Evolutionary conservation across 768 basidiomycete species (phyloP), one percentile per base, ranked within the genome.

Genomic region (Suillus hirtellus): DNA sequence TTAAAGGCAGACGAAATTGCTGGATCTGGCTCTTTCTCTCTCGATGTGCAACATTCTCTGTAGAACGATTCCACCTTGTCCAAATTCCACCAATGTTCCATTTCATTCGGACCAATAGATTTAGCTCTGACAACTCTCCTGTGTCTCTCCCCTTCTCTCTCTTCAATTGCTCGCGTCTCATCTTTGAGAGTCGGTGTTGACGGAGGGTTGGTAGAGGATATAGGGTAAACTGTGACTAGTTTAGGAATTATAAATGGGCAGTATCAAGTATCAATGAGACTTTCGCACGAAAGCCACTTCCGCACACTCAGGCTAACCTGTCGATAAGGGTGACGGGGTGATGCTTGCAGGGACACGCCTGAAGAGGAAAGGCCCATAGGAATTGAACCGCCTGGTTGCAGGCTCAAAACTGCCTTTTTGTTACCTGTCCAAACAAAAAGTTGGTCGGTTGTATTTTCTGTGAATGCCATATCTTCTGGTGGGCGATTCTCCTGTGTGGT

Each of bases 161-260:
- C 88, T 75, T 93, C 90, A 44, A 90, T 89, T n/a, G 86, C 84
- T 62, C 82, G 80, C 76, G 91, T 92, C 79, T 96, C 93, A 64
- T 93, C 91, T 75, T 87, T 88, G 59, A 94, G 79, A 2, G 84
- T 83, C 0, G 89, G 88, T 3, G 87, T 92, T 55, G 87, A 91
- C 1, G 96, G 96, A 8, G 96, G 92, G 59, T 90, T 90, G 17
- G 88, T 69, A 1, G 89, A 86, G 34, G 90, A 91, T 73, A 98
- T 96, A 0, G 95, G 95, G 74, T 99, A 98, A 38, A 95, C 87
- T 27, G 91, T 92, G 38, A 86, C 88, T 68, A 97, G 84, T 68
- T 91, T 84, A 0, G 93, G 93, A 14, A 97, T 79, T 67, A 96
- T 92, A 72, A 98, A 69, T 96, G 92, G 0, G 96, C 97, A n/a